Conservation (phyloP, 2,329 filamentous ascomycete species). For the Myriosclerotinia curreyana region DNA sequence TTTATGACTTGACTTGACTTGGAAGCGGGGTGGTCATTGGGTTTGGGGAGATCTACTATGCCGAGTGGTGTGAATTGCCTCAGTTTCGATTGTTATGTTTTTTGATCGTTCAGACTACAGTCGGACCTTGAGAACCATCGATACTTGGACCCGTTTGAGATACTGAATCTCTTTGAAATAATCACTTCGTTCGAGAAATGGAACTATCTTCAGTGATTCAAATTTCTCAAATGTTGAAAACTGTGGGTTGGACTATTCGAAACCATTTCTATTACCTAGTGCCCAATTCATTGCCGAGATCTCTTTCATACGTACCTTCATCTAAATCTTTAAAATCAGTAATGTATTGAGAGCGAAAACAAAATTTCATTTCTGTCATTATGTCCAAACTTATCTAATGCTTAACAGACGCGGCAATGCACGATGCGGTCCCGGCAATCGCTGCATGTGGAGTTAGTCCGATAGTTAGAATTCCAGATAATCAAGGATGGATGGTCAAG, state of each 20-base stretch:
- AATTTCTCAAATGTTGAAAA: not conserved
- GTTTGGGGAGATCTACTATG: not conserved
- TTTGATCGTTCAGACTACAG: no score
- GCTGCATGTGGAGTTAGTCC: conserved; percentile 54
- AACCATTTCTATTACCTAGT: not conserved
- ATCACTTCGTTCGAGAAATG: not conserved
- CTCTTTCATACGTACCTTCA: not conserved
- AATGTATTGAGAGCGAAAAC: not conserved
- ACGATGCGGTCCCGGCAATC: conserved; percentile 56
- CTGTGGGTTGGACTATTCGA: not conserved
- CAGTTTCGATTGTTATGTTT: not conserved
- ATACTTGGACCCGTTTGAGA: not conserved
- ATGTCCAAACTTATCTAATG: not conserved
- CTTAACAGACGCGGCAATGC: conserved; percentile 51
- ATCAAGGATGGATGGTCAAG: conserved; percentile 56
- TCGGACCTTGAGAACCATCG: not conserved
- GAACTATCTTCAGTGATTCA: not conserved
- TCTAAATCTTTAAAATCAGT: not conserved
- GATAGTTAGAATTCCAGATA: conserved; percentile 56
- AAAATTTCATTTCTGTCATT: not conserved
- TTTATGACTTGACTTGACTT: not conserved
- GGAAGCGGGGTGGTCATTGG: no score
- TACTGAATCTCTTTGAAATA: no score
- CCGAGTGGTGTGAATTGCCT: not conserved
- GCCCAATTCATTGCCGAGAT: not conserved